Base-by-base conservation (phyloP, 495 filamentous ascomycete genomes). In the Tuber brumale region DNA sequence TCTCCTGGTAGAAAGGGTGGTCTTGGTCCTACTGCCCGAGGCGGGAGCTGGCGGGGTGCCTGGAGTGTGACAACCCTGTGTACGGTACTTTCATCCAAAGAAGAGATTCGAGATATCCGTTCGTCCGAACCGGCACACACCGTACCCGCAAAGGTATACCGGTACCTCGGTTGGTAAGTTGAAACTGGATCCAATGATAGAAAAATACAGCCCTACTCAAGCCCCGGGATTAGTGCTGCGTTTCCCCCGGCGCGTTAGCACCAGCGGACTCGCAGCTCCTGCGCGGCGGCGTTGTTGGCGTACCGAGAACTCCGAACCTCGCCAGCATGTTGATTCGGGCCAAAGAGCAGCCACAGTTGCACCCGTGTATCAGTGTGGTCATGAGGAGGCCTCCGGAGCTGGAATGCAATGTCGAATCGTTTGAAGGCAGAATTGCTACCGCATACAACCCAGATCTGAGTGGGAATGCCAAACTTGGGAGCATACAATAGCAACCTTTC, bases 401-500 rank as follows among this genome's bases (percentile, higher is more conserved):
- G 14, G 57, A 31, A 8, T 1, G 57, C 8, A 66, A 19, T 31
- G n/a, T 35, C 14, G 27, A 66, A 66, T 4, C 14, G 27, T 66
- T 35, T 35, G 27, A 6, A 66, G 14, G n/a, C 10, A 27, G 57
- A 31, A 35, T 66, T 66, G 57, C 27, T 35, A 19, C 31, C 3
- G 27, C 27, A 66, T 35, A 66, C 57, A 16, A 35, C 27, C 57
- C 57, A 31, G 57, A 66, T 19, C 27, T 3, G 27, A 19, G 57
- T n/a, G 10, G 18, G 57, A 66, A 35, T 35, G 31, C 23, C 10
- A 74, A 19, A 27, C 4, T 85, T 57, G 31, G 39, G 19, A 71
- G 69, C 18, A 16, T 21, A 44, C 18, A 75, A 44, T 21, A 41
- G 39, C 14, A 35, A 14, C 1, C 27, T 27, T 19, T 35, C 31